These are phyloP conservation scores for Gossypium rotundifolium DNA, from an alignment of 345 rosid species.

Conservation along the genomic window DNA sequence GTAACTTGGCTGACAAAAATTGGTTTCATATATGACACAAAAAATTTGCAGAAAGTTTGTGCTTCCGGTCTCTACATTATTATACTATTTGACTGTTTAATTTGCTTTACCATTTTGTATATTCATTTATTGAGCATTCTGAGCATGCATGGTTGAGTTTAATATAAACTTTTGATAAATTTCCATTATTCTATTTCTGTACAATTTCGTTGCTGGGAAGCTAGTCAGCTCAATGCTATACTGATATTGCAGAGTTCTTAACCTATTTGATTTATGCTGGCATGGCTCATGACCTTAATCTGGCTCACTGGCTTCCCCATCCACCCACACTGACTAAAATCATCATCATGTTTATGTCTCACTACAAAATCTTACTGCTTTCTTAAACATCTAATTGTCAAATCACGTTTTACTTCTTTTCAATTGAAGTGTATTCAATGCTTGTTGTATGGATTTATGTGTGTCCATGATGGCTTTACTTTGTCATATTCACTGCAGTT, in stretches of 20 bases:
- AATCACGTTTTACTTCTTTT: conserved; percentile 1
- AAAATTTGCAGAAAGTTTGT: conserved; percentile 70
- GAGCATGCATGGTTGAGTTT: background rate
- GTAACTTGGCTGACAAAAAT: conserved; percentile 80
- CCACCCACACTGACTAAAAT: background rate
- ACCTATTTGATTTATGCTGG: background rate
- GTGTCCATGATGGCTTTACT: background rate
- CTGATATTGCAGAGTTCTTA: background rate
- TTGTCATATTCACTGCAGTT: conserved; percentile 42
- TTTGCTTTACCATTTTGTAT: background rate
- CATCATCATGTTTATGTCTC: background rate
- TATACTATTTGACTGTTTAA: conserved; percentile 6
- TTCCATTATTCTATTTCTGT: background rate
- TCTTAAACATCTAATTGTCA: background rate
- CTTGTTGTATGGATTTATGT: background rate
- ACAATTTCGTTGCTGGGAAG: background rate
- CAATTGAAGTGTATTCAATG: background rate
- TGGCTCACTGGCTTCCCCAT: background rate
- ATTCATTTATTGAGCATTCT: background rate
- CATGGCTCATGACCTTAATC: background rate
- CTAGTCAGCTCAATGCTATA: background rate
- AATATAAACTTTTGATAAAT: background rate
- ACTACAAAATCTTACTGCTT: background rate
- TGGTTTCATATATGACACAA: conserved; percentile 45
- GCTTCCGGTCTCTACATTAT: conserved; percentile 22